Conservation (phyloP, 2,329 filamentous ascomycete species). For the Cordyceps javanica region DNA sequence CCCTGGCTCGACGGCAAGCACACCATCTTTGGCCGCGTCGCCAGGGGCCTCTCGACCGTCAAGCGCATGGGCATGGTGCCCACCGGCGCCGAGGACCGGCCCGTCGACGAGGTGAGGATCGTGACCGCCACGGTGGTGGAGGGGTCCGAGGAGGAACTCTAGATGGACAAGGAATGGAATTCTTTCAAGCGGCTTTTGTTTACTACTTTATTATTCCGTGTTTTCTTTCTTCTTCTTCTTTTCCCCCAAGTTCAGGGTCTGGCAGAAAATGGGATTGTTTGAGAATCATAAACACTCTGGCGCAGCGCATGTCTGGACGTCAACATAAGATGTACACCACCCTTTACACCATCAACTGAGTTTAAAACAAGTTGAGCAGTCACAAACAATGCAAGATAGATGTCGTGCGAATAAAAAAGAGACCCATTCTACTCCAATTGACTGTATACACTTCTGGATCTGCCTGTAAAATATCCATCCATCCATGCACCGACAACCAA, state of each 20-base stretch:
- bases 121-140: constrained; percentile 65
- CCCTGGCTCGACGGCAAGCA: constrained; percentile 97
- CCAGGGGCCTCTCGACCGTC: constrained; percentile 74
- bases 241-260: too few relatives aligned
- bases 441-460: constrained; percentile 7
- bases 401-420: not conserved
- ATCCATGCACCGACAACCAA: constrained; percentile 7
- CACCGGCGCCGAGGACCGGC: constrained; percentile 74
- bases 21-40: constrained; percentile 91
- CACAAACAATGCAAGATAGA: not conserved
- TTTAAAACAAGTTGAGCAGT: not conserved
- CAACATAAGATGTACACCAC: too few relatives aligned
- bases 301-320: not conserved
- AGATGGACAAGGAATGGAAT: too few relatives aligned
- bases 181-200: too few relatives aligned
- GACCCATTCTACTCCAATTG: constrained; percentile 9
- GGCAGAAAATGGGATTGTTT: too few relatives aligned
- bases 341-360: not conserved
- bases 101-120: constrained; percentile 77
- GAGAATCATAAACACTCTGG: too few relatives aligned
- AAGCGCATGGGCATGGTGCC: constrained; percentile 83
- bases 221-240: too few relatives aligned
- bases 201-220: too few relatives aligned
- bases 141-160: constrained; percentile 22
- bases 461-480: not conserved